Conservation (phyloP, 208 protist genomes). For the Hexamita inflata region DNA sequence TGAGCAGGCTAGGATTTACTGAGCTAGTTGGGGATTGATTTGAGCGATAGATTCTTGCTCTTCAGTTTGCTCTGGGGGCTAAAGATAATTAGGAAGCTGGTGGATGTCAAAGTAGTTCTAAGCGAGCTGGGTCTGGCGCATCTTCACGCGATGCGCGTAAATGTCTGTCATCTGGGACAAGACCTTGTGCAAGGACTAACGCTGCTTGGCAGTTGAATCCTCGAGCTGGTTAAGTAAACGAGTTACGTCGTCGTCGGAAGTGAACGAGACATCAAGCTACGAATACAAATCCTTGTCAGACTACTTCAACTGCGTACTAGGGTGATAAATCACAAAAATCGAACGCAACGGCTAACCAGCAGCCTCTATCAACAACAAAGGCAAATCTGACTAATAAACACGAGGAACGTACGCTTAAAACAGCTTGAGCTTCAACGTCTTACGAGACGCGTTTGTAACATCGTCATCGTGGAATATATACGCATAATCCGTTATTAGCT, state of each 20-base stretch:
- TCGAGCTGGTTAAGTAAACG: not conserved
- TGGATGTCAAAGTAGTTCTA: not conserved
- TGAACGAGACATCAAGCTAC: not conserved
- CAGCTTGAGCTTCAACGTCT: not conserved
- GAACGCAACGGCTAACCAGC: not conserved
- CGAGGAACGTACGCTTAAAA: not conserved
- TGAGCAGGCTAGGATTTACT: not conserved
- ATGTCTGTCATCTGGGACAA: not conserved
- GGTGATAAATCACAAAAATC: not conserved
- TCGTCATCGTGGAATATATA: conserved; percentile 16
- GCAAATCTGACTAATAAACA: not conserved
- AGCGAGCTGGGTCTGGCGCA: not conserved
- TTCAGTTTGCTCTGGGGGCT: not conserved
- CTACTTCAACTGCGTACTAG: not conserved
- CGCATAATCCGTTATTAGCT: conserved; percentile 13
- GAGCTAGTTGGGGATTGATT: not conserved
- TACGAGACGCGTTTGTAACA: not conserved
- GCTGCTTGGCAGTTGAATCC: not conserved
- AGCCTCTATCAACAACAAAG: not conserved
- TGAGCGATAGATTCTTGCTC: not conserved
- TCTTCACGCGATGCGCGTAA: conserved; percentile 3
- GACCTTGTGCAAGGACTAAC: too few relatives aligned
- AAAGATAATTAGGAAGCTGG: not conserved
- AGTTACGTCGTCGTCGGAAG: not conserved
- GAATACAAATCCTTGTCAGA: not conserved